Base-by-base conservation (phyloP, 176 grass and related monocot genomes). In the Phoenix dactylifera region DNA sequence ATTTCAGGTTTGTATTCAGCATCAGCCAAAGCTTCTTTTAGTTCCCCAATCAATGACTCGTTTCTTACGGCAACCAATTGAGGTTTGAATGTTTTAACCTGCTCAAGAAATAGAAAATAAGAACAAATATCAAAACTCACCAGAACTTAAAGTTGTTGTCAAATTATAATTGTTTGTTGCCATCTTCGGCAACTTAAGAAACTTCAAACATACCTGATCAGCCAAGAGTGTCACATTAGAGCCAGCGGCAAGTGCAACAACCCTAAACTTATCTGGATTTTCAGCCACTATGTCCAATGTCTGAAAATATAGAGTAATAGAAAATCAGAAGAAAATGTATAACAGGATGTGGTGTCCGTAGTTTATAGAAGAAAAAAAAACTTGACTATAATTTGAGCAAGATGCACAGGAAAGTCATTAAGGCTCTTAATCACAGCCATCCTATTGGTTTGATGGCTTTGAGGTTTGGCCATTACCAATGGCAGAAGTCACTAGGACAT, bases 191-290 rank as follows among this genome's bases (percentile, higher is more conserved):
- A 44, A 44, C 35, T 60, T 26, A 48, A 29, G 59, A 63, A 3
- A 68, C 30, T 7, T 63, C 22, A 52, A 3, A 18, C 14, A 24
- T 72, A 97, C 88, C 93, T 98, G 93, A 75, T 98, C 88, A 76
- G 93, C 93, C 35, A 98, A 76, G 83, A 98, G 85, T 17, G 84
- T 89, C 63, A 98, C 84, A 74, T 97, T 97, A 63, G 87, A 97
- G 61, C 93, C 93, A 80, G 93, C 93, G 30, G 93, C 93, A 52
- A 98, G 93, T 73, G 88, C 93, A 72, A 98, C 93, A 52, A 98
- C 79, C 59, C 61, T 60, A 82, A 98, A 98, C 63, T 98, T 98
- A 62, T 98, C 88, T 18, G 93, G 82, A 76, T 98, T 82, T 64
- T 98, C 93, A 48, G 84, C 78, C 64, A 97, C 81, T 51, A 97